Conservation (phyloP, 2,329 filamentous ascomycete genomes). For the Pseudogymnoascus sp. region DNA sequence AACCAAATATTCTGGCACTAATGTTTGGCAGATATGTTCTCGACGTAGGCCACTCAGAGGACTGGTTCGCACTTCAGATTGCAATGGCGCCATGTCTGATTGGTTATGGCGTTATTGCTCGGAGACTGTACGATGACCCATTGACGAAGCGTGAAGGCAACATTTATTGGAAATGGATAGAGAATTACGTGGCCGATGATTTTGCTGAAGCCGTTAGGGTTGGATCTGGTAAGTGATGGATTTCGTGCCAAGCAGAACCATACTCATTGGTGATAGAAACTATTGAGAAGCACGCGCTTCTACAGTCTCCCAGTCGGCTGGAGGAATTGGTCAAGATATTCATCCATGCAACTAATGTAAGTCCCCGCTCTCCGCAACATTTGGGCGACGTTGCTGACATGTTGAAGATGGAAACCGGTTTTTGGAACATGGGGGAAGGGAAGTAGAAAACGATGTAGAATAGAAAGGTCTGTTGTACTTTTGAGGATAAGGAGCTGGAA, state of each 20-base stretch:
- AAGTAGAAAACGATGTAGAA: background rate
- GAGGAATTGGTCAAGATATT: conserved; percentile 82
- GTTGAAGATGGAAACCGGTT: conserved; percentile 59
- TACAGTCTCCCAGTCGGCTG: conserved; percentile 65
- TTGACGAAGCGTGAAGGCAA: conserved; percentile 57
- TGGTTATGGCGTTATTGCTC: conserved; percentile 77
- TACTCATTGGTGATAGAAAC: conserved; percentile 42
- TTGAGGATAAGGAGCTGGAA: too few relatives aligned
- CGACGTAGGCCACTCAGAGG: conserved; percentile 78
- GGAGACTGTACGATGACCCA: conserved; percentile 55
- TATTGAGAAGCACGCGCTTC: conserved; percentile 65
- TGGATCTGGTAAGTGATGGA: conserved; percentile 52
- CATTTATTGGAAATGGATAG: conserved; percentile 82
- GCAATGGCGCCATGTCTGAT: conserved; percentile 79
- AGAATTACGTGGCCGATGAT: conserved; percentile 77
- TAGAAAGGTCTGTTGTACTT: background rate
- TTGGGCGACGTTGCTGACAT: conserved; percentile 15
- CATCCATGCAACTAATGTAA: conserved; percentile 73
- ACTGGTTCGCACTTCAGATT: conserved; percentile 80
- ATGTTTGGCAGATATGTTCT: conserved; percentile 58
- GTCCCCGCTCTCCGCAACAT: conserved; percentile 19
- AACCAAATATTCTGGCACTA: background rate
- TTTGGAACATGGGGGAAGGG: conserved; percentile 61
- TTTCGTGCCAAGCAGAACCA: background rate
- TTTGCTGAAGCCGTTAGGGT: conserved; percentile 64